These are phyloP conservation scores for Cinnamomum micranthum DNA, from an alignment of 164 flowering plant genomes.

Conservation along the genomic window DNA sequence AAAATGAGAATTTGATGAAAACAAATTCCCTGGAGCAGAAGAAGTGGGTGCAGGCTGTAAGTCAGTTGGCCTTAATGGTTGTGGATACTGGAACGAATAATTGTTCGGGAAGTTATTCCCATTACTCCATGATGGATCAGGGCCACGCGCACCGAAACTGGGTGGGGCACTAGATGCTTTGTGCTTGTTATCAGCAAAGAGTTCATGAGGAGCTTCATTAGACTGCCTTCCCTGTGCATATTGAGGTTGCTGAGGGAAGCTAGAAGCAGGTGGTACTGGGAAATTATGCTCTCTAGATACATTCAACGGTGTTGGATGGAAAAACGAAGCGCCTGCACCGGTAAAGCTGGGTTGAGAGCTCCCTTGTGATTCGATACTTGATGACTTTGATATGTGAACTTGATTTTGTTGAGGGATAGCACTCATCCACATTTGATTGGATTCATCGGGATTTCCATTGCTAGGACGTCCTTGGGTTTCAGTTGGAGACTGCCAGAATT, in stretches of 20 bases:
- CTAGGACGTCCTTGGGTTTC: conserved; percentile 30
- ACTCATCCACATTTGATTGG: background rate
- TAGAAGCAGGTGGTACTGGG: background rate
- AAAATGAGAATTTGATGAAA: conserved; percentile 29
- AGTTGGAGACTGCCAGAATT: conserved; percentile 9
- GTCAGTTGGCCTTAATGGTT: conserved; percentile 35
- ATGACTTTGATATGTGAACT: background rate
- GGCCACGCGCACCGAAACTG: conserved; percentile 24
- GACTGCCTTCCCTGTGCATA: conserved; percentile 29
- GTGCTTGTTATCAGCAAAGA: conserved; percentile 33
- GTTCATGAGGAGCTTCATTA: conserved; percentile 56
- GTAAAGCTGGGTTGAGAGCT: background rate
- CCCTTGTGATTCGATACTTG: background rate
- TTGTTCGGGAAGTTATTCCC: conserved; percentile 19
- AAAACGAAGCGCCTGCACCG: background rate
- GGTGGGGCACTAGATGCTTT: conserved; percentile 28
- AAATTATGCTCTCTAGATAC: background rate
- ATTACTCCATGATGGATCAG: conserved; percentile 34
- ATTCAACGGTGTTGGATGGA: background rate
- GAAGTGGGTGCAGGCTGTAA: conserved; percentile 27
- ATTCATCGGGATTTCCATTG: conserved; percentile 12
- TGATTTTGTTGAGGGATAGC: background rate
- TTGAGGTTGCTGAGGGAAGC: conserved; percentile 24
- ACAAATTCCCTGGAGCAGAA: conserved; percentile 29
- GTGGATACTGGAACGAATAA: conserved; percentile 21